These are phyloP conservation scores for Funneliformis geosporum DNA, from an alignment of 192 early-diverging fungal genomes.

Conservation along the genomic window DNA sequence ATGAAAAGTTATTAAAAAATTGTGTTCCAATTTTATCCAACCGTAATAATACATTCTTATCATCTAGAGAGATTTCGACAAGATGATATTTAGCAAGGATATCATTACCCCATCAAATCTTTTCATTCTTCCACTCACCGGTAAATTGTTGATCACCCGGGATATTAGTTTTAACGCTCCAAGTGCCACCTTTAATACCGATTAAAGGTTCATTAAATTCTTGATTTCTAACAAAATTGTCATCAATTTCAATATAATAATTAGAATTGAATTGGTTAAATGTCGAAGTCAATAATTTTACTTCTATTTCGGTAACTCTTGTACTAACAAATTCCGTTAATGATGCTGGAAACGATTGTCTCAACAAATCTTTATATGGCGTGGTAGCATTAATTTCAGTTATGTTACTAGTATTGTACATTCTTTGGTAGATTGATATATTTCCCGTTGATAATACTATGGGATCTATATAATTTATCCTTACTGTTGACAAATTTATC, in stretches of 20 bases:
- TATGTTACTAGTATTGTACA: neutral
- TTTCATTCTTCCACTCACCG: no score
- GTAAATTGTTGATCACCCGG: neutral
- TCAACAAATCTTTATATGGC: neutral
- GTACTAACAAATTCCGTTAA: neutral
- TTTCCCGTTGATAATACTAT: neutral
- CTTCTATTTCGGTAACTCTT: neutral
- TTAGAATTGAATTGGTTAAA: neutral
- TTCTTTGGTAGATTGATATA: neutral
- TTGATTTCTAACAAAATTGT: neutral
- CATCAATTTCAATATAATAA: neutral
- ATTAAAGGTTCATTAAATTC: conserved; percentile 2
- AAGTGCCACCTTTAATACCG: neutral
- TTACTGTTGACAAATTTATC: neutral
- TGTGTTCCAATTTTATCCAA: neutral
- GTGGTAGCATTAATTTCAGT: neutral
- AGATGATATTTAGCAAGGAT: neutral
- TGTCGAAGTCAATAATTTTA: neutral
- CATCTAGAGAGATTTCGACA: neutral
- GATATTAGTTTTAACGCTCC: neutral
- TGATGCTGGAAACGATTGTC: neutral
- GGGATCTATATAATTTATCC: neutral
- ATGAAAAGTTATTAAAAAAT: neutral
- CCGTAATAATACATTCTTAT: conserved; percentile 2
- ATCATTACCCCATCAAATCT: neutral